A percentile compares a stretch with the other conserved stretches of the same genome.
Evolutionary conservation across 2,329 filamentous ascomycete species (phyloP).

Genomic region (Hypoxylon sp.): DNA sequence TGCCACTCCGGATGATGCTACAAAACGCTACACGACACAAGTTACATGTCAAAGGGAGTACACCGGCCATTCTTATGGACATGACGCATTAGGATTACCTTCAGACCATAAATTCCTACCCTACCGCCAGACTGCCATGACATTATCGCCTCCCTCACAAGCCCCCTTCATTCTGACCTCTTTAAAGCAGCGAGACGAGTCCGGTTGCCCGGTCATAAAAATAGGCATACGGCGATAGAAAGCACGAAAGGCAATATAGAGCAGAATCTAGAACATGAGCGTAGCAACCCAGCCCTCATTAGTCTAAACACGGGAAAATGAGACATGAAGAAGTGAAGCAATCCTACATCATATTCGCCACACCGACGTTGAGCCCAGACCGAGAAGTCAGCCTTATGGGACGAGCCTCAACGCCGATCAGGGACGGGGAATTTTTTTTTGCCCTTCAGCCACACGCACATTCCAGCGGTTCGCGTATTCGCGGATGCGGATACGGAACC

Average conservation of each 20-base stretch:
- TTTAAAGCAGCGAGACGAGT: neutral
- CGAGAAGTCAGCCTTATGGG: constrained; percentile 33
- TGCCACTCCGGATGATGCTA: neutral
- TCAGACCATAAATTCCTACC: neutral
- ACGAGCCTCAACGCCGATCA: constrained; percentile 34
- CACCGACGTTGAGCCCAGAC: constrained; percentile 14
- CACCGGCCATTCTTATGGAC: neutral
- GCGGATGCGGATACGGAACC: constrained; percentile 22
- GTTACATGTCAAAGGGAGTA: neutral
- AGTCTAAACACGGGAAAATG: neutral
- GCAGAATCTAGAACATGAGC: neutral
- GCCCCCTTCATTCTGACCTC: neutral
- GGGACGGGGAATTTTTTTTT: constrained; percentile 1
- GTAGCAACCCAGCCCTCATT: neutral
- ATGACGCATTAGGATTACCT: neutral
- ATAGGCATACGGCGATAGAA: neutral
- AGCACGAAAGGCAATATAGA: neutral
- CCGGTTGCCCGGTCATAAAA: neutral
- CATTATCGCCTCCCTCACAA: neutral
- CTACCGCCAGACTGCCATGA: neutral
- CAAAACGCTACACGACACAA: neutral
- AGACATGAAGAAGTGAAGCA: constrained; percentile 3
- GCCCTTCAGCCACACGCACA: constrained; percentile 8
- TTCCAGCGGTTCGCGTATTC: neutral
- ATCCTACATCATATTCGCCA: neutral